A percentile compares a stretch with the other conserved stretches of the same genome.
phyloP scores from a whole-genome alignment of 2,329 filamentous ascomycete genomes.

The Fusarium sp. region DNA sequence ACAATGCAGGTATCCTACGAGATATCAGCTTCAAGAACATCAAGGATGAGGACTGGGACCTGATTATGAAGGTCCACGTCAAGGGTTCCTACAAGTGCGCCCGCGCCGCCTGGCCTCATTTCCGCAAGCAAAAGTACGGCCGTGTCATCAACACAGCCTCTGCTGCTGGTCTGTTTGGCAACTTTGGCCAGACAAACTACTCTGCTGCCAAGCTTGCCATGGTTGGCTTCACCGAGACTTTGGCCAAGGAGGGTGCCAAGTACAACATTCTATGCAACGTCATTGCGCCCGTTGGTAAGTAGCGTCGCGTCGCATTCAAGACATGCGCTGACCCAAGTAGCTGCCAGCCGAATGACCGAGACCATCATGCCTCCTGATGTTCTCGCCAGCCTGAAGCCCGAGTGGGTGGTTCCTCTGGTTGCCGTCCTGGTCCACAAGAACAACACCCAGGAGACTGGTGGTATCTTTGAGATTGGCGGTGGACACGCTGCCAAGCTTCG shows the following conservation, averaged over 20 bases:
- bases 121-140: constrained; percentile 98
- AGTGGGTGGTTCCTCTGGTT: constrained; percentile 95
- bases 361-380: constrained; percentile 97
- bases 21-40: constrained; percentile 99
- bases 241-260: constrained; percentile 96
- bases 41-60: constrained; percentile 96
- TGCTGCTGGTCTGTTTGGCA: constrained; percentile 95
- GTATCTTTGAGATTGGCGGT: constrained; percentile 93
- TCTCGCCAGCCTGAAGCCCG: constrained; percentile 85
- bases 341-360: constrained; percentile 94
- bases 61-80: constrained; percentile 93
- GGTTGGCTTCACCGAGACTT: constrained; percentile 97
- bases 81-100: constrained; percentile 96
- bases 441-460: constrained; percentile 84
- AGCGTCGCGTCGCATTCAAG: neutral
- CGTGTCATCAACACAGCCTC: constrained; percentile 97
- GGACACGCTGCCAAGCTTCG: constrained; percentile 93
- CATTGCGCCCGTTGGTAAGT: constrained; percentile 83
- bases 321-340: constrained; percentile 55
- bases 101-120: constrained; percentile 94
- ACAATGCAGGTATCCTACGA: constrained; percentile 96
- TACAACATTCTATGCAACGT: constrained; percentile 98
- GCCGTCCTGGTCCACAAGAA: constrained; percentile 88
- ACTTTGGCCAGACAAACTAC: constrained; percentile 96
- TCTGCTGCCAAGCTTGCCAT: constrained; percentile 95